phyloP scores from a whole-genome alignment of 306 rosid species.

The Psophocarpus tetragonolobus region DNA sequence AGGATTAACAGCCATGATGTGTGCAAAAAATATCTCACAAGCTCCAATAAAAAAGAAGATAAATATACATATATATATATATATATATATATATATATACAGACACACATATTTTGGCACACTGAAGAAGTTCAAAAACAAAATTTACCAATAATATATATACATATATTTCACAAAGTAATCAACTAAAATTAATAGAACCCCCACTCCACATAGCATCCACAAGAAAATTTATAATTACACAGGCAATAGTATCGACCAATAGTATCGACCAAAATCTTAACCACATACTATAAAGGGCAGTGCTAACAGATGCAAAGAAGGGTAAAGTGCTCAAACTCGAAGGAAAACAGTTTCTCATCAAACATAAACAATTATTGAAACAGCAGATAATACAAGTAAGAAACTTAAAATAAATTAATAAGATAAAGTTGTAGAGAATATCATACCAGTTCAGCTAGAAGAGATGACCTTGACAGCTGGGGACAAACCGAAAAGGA shows the following conservation, averaged over 20 bases:
- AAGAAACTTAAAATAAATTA: not conserved
- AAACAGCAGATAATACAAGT: not conserved
- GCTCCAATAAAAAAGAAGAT: not conserved
- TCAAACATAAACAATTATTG: not conserved
- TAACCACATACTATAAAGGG: not conserved
- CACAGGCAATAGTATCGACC: not conserved
- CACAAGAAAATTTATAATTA: not conserved
- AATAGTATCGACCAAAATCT: not conserved
- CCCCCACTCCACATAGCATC: not conserved
- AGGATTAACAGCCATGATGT: not conserved
- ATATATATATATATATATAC: no score
- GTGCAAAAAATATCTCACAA: not conserved
- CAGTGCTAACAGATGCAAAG: not conserved
- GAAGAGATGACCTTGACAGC: slow-evolving; percentile 90
- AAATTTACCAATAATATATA: not conserved
- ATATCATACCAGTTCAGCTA: slow-evolving; percentile 81
- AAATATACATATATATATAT: no score
- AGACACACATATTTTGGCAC: no score
- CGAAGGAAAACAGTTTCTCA: not conserved
- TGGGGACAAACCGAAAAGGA: slow-evolving; percentile 36
- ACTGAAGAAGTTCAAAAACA: not conserved
- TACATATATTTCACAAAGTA: not conserved
- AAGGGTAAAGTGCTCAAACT: not conserved
- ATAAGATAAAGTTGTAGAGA: not conserved
- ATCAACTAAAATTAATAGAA: not conserved